phyloP scores from a whole-genome alignment of 441 rosid species.

The Gossypium gossypioides region DNA sequence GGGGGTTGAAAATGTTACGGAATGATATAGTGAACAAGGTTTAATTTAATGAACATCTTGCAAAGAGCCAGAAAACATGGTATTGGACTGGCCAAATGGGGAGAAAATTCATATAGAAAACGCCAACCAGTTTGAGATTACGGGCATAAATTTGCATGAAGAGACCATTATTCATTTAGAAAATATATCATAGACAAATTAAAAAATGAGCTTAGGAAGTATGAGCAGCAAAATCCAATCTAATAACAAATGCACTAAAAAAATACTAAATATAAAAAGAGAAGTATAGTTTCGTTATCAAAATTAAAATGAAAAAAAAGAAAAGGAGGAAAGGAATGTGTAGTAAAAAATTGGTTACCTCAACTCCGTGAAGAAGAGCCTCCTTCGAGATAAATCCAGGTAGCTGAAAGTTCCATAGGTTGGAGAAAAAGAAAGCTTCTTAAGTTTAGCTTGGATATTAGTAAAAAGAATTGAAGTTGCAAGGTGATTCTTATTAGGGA shows the following conservation, averaged over 20 bases:
- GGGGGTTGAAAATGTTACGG: neutral
- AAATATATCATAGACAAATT: neutral
- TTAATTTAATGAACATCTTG: neutral
- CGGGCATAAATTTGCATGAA: neutral
- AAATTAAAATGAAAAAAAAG: neutral
- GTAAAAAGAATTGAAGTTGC: neutral
- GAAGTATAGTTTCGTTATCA: neutral
- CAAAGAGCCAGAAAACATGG: neutral
- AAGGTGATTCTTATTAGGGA: neutral
- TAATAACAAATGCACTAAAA: neutral
- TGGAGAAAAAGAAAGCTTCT: neutral
- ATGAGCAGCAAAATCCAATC: neutral
- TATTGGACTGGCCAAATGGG: neutral
- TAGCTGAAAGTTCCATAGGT: constrained; percentile 40
- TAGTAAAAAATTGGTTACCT: constrained; percentile 35
- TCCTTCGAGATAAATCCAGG: constrained; percentile 77
- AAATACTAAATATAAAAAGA: neutral
- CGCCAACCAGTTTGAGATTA: neutral
- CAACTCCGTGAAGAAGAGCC: constrained; percentile 90
- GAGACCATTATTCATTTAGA: neutral
- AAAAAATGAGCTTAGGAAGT: neutral
- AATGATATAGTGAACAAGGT: neutral
- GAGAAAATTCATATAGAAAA: neutral
- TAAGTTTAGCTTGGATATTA: neutral
- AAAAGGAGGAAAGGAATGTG: neutral